Evolutionary conservation across 2,329 filamentous ascomycete species (phyloP), one percentile per base, ranked within the genome.

Genomic region (Cordyceps pruinosa): DNA sequence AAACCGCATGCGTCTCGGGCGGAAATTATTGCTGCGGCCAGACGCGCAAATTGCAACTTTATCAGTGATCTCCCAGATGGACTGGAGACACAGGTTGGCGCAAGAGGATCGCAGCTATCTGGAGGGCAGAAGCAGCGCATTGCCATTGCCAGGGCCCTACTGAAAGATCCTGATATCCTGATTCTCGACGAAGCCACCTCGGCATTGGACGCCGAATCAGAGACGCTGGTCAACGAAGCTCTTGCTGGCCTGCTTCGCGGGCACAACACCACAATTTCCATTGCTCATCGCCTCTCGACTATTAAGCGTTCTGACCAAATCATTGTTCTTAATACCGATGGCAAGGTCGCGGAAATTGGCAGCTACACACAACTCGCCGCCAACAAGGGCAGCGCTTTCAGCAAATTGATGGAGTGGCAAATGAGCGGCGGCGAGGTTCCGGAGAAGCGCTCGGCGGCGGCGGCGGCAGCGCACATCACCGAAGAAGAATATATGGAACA

Each of bases 111-210:
- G 2, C 93, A 97, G 72, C 81, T 99, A 0, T 97, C 91, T 9
- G 94, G 94, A 52, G 94, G 94, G 0, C 94, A 99, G 73, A 97
- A 97, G 75, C 94, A 99, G 72, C 87, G 94, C 61, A 97, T 99
- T 66, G 94, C 94, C 37, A 99, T 99, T 70, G 94, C 94, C 5
- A 85, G 95, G 56, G 94, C 94, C 13, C 80, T 99, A 28, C 85
- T 99, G 64, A 97, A 97, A 73, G 84, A 97, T 61, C 95, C 95
- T 0, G 94, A 99, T 73, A 97, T 99, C 61, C 77, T 99, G 28
- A 96, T 99, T 60, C 82, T 99, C 1, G 94, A 99, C 68, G 94
- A 99, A 77, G 89, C 95, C 19, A 99, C 95, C 0, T 96, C 90
- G 2, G 94, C 94, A 0, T 80, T 99, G 8, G 94, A 99, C 69